These are phyloP conservation scores for Colletotrichum tamarilloi DNA, from an alignment of 2,329 filamentous ascomycete genomes.

Conservation along the genomic window DNA sequence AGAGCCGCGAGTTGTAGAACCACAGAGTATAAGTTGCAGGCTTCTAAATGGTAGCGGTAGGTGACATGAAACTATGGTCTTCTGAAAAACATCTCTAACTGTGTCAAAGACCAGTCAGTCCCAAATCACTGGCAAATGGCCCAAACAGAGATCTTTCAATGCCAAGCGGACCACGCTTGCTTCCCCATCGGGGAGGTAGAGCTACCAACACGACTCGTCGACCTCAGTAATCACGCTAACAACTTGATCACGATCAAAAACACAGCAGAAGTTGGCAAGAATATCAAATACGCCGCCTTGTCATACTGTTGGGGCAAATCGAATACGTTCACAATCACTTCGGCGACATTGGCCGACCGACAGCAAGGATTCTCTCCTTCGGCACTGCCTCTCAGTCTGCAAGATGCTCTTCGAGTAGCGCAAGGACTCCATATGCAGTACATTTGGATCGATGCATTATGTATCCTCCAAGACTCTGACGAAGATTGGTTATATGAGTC, in stretches of 20 bases:
- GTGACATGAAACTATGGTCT: not conserved
- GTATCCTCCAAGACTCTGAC: not conserved
- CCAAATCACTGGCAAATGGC: not conserved
- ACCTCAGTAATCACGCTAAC: not conserved
- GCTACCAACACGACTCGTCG: not conserved
- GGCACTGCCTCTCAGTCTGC: not conserved
- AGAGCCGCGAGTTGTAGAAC: not conserved
- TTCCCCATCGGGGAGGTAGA: not conserved
- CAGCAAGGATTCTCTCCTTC: not conserved
- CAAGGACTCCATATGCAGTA: not conserved
- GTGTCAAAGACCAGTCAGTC: not conserved
- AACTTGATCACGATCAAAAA: not conserved
- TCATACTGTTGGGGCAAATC: not conserved
- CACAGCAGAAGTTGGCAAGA: not conserved
- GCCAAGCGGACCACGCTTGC: not conserved
- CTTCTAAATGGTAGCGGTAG: not conserved
- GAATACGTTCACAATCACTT: not conserved
- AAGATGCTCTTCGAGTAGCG: not conserved
- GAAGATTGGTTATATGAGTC: not conserved
- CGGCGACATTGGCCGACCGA: not conserved
- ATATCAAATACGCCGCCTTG: not conserved
- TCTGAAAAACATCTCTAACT: not conserved
- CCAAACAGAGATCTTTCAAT: not conserved
- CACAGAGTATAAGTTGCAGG: not conserved
- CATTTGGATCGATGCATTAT: not conserved